These are phyloP conservation scores for Epichloe sibirici DNA, from an alignment of 2,329 filamentous ascomycete species.

Conservation along the genomic window DNA sequence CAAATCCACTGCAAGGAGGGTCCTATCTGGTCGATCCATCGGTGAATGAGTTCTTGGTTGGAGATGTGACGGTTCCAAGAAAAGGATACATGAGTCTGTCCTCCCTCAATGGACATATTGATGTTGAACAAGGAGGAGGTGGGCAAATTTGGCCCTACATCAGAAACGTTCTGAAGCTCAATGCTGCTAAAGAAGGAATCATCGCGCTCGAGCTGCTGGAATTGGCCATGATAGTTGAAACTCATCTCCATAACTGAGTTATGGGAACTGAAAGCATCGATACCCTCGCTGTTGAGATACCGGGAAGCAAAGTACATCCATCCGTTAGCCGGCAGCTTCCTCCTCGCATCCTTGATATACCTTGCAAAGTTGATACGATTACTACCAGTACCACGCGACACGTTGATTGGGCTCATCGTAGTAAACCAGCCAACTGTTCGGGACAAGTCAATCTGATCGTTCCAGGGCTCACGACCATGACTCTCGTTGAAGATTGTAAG, in stretches of 20 bases:
- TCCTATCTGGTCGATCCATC: constrained; percentile 1
- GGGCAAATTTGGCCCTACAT: constrained; percentile 3
- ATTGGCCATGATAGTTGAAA: constrained; percentile 9
- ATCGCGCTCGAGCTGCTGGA: constrained; percentile 9
- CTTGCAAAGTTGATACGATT: background rate
- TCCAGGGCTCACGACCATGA: constrained; percentile 19
- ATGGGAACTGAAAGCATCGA: background rate
- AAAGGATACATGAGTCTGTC: constrained; percentile 1
- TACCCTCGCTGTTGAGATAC: background rate
- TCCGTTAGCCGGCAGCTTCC: constrained; percentile 1
- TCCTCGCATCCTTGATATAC: background rate
- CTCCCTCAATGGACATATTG: constrained; percentile 2
- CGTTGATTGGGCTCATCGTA: constrained; percentile 17
- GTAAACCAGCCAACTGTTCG: constrained; percentile 28
- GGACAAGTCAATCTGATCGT: constrained; percentile 17
- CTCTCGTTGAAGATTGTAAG: constrained; percentile 15
- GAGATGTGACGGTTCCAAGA: constrained; percentile 5
- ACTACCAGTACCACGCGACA: background rate
- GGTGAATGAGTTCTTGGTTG: background rate
- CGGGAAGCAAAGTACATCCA: constrained; percentile 2
- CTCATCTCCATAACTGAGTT: constrained; percentile 5
- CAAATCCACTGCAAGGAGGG: background rate
- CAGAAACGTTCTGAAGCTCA: background rate
- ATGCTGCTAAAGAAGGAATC: constrained; percentile 9
- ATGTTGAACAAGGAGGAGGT: constrained; percentile 2